phyloP scores from a whole-genome alignment of 2,329 filamentous ascomycete species.

The Plectosphaerella cucumerina region DNA sequence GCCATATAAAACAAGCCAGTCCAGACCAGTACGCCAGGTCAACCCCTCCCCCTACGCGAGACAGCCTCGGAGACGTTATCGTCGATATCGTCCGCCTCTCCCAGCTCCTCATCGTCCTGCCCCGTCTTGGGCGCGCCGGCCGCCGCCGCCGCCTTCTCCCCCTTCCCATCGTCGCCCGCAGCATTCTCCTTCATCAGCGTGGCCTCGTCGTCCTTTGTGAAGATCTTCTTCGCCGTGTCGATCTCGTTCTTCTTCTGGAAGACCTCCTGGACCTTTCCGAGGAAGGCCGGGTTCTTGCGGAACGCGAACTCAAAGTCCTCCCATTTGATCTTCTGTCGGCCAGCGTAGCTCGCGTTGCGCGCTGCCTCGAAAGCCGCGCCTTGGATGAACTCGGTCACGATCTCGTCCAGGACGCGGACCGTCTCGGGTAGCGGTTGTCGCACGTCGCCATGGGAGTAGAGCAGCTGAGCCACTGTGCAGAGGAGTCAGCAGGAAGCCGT shows the following conservation, averaged over 20 bases:
- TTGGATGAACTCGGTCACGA: constrained; percentile 94
- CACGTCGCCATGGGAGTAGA: constrained; percentile 78
- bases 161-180: constrained; percentile 35
- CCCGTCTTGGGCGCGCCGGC: constrained; percentile 18
- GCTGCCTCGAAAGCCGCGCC: constrained; percentile 89
- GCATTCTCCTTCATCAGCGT: constrained; percentile 52
- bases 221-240: constrained; percentile 74
- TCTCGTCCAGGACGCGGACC: constrained; percentile 84
- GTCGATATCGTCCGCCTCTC: constrained; percentile 47
- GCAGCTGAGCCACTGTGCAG: constrained; percentile 64
- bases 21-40: neutral
- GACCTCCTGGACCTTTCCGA: constrained; percentile 86
- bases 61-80: constrained; percentile 21
- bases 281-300: constrained; percentile 75
- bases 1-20: constrained; percentile 6
- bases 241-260: constrained; percentile 84
- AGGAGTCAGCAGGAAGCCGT: neutral
- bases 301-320: constrained; percentile 97
- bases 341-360: constrained; percentile 76
- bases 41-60: constrained; percentile 10
- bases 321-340: constrained; percentile 94
- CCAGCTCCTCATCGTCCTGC: constrained; percentile 45
- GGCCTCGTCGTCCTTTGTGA: constrained; percentile 64
- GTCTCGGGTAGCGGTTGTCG: constrained; percentile 76
- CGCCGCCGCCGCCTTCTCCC: constrained; percentile 22